Evolutionary conservation across 2,329 filamentous ascomycete species (phyloP).

Genomic region (Albifimbria verrucaria): DNA sequence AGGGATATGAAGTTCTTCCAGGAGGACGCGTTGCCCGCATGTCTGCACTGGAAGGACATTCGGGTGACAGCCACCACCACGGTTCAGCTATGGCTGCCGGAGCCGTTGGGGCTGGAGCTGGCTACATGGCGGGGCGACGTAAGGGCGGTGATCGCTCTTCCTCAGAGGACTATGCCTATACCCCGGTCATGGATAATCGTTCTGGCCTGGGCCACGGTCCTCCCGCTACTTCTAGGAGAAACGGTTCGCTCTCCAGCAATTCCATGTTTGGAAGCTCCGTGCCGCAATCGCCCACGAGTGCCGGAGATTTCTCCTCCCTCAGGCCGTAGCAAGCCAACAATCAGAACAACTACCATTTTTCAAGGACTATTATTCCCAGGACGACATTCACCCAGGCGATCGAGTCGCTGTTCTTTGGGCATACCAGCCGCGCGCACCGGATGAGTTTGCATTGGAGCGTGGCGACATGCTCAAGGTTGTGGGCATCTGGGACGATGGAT

Average conservation of each 20-base stretch:
- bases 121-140: slow-evolving; percentile 42
- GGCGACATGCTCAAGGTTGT: slow-evolving; percentile 98
- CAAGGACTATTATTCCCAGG: slow-evolving; percentile 97
- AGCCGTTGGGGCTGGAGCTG: slow-evolving; percentile 45
- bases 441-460: slow-evolving; percentile 89
- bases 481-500: slow-evolving; percentile 98
- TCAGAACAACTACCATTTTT: slow-evolving; percentile 95
- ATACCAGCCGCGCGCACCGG: slow-evolving; percentile 87
- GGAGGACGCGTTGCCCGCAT: slow-evolving; percentile 91
- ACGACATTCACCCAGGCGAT: slow-evolving; percentile 90
- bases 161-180: slow-evolving; percentile 69
- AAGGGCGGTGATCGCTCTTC: slow-evolving; percentile 57
- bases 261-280: slow-evolving; percentile 71
- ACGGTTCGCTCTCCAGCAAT: slow-evolving; percentile 85
- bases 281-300: slow-evolving; percentile 70
- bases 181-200: slow-evolving; percentile 65
- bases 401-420: slow-evolving; percentile 92
- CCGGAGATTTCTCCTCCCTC: slow-evolving; percentile 79
- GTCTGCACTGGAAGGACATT: slow-evolving; percentile 83
- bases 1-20: slow-evolving; percentile 71
- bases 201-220: slow-evolving; percentile 55
- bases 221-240: slow-evolving; percentile 61
- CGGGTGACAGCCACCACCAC: slow-evolving; percentile 52
- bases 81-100: slow-evolving; percentile 29
- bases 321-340: slow-evolving; percentile 79